Percentiles rank a stretch among this genome's conserved stretches.
phyloP scores from a whole-genome alignment of 1,284 basidiomycete genomes.

The Cryptococcus hybrid region DNA sequence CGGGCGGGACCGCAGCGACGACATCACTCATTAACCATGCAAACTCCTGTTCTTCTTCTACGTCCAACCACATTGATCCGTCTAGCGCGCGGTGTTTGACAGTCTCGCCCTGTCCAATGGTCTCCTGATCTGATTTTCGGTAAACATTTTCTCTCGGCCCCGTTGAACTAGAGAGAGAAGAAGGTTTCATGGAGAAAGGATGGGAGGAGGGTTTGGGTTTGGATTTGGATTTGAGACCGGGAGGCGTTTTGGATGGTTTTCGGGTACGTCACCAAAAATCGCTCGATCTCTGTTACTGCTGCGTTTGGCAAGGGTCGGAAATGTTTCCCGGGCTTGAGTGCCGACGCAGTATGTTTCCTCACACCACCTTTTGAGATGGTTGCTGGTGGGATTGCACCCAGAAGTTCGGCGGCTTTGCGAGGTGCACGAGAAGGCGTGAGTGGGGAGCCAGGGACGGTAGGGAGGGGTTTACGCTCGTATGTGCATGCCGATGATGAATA shows the following conservation, averaged over 20 bases:
- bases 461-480: not conserved
- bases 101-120: constrained; percentile 19
- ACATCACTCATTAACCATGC: constrained; percentile 37
- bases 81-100: constrained; percentile 23
- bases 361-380: not conserved
- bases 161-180: not conserved
- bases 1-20: not conserved
- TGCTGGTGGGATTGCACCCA: constrained; percentile 16
- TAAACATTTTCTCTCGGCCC: not conserved
- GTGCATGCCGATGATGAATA: not conserved
- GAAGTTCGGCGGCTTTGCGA: constrained; percentile 30
- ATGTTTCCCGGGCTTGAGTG: constrained; percentile 15
- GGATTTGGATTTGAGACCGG: not conserved
- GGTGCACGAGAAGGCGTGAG: constrained; percentile 35
- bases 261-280: constrained; percentile 37
- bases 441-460: constrained; percentile 16
- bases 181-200: not conserved
- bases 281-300: constrained; percentile 32
- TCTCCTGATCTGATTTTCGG: not conserved
- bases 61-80: constrained; percentile 38
- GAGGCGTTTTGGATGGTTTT: constrained; percentile 3
- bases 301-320: constrained; percentile 32
- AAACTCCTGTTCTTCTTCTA: constrained; percentile 43
- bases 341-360: not conserved
- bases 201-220: not conserved